Conservation (phyloP, 495 filamentous ascomycete genomes). For the Usnea hakonensis region DNA sequence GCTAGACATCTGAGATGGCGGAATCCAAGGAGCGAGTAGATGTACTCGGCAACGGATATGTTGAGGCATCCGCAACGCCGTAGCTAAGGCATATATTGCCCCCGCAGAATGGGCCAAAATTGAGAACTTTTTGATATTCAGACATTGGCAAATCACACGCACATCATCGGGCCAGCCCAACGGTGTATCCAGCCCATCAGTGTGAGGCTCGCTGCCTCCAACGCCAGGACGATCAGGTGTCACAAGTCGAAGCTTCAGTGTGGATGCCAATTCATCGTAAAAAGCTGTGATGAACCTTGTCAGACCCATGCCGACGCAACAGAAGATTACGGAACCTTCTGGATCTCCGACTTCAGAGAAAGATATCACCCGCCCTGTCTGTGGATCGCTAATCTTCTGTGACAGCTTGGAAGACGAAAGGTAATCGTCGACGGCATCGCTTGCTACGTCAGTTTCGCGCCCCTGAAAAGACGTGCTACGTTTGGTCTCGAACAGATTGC, state of each 20-base stretch:
- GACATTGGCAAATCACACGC: constrained; percentile 81
- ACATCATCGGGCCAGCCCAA: constrained; percentile 98
- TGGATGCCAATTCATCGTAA: constrained; percentile 90
- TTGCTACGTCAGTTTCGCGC: constrained; percentile 74
- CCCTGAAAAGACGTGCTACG: constrained; percentile 46
- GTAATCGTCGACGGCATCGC: constrained; percentile 80
- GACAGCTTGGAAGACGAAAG: constrained; percentile 74
- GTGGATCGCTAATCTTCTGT: constrained; percentile 77
- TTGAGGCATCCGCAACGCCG: constrained; percentile 89
- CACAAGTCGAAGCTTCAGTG: constrained; percentile 81
- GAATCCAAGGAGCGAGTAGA: constrained; percentile 95
- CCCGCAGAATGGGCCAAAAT: constrained; percentile 96
- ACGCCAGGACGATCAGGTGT: constrained; percentile 93
- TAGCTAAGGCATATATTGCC: constrained; percentile 94
- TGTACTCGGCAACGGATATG: constrained; percentile 94
- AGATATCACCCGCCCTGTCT: constrained; percentile 78
- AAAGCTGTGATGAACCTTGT: constrained; percentile 95
- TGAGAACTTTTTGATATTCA: constrained; percentile 94
- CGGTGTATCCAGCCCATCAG: constrained; percentile 72
- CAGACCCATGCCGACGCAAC: constrained; percentile 96
- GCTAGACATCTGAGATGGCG: constrained; percentile 88
- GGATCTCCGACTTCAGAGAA: constrained; percentile 97
- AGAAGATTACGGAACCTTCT: constrained; percentile 84
- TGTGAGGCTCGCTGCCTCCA: constrained; percentile 80
- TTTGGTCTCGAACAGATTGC: constrained; percentile 19